Conservation (phyloP, 306 rosid species). For the Cicer pinnatifidum region DNA sequence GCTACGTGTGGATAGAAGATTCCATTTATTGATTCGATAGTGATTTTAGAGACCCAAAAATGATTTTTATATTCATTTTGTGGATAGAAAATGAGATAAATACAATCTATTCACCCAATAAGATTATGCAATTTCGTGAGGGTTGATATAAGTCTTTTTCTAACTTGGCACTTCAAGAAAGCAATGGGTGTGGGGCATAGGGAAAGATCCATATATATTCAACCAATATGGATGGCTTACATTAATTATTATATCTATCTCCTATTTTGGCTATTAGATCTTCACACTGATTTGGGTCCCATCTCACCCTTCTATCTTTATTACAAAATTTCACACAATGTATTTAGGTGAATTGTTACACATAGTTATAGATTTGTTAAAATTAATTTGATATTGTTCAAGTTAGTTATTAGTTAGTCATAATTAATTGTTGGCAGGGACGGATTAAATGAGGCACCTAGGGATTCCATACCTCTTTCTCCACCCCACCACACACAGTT, state of each 20-base stretch:
- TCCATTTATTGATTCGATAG: constrained; percentile 28
- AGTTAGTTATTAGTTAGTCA: no score
- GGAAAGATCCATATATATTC: constrained; percentile 24
- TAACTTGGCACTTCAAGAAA: constrained; percentile 43
- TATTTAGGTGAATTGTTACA: no score
- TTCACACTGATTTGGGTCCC: constrained; percentile 27
- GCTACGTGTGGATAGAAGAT: constrained; percentile 41
- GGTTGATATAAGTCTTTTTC: constrained; percentile 43
- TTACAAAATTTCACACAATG: neutral
- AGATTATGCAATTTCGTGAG: constrained; percentile 34
- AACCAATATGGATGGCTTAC: constrained; percentile 42
- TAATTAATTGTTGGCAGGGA: no score
- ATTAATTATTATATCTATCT: constrained; percentile 32
- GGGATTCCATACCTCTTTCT: no score
- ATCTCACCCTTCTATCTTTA: constrained; percentile 23
- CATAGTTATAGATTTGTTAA: no score
- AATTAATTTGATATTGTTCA: no score
- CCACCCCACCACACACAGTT: no score
- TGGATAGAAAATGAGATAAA: constrained; percentile 36
- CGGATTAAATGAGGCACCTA: no score
- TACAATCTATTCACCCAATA: constrained; percentile 12
- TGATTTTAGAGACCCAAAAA: constrained; percentile 32
- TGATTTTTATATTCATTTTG: constrained; percentile 34
- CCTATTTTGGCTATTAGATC: constrained; percentile 37
- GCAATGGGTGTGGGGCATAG: constrained; percentile 40